phyloP scores from a whole-genome alignment of 208 protist species.

The Wallacemonas sp. region DNA sequence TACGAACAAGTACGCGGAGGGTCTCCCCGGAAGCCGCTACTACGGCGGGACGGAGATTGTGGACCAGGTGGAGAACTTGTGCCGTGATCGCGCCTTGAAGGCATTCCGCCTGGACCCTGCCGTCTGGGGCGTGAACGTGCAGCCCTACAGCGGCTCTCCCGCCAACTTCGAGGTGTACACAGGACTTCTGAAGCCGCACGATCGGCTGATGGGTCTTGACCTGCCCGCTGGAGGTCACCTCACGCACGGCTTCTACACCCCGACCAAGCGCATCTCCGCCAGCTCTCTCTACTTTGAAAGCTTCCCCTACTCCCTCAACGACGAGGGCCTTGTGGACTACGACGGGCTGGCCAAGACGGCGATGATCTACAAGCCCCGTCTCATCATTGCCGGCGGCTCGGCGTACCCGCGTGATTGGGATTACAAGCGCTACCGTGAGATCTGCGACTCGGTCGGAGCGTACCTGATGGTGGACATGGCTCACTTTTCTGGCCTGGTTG shows the following conservation, averaged over 20 bases:
- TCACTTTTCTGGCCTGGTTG: constrained; percentile 91
- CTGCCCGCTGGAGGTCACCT: constrained; percentile 72
- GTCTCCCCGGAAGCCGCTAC: constrained; percentile 90
- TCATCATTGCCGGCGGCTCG: constrained; percentile 90
- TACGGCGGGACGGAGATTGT: constrained; percentile 97
- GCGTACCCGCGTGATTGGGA: constrained; percentile 96
- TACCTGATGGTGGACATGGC: constrained; percentile 96
- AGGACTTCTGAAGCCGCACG: constrained; percentile 91
- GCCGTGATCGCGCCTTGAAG: constrained; percentile 77
- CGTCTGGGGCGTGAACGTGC: constrained; percentile 97
- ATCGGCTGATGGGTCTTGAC: constrained; percentile 95
- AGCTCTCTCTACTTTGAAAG: constrained; percentile 95
- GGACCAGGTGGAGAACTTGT: constrained; percentile 92
- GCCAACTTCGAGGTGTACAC: constrained; percentile 96
- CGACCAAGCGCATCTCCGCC: constrained; percentile 87
- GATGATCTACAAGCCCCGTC: constrained; percentile 85
- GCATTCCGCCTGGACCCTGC: constrained; percentile 85
- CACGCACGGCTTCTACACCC: constrained; percentile 95
- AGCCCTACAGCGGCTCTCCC: constrained; percentile 95
- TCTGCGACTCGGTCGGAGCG: constrained; percentile 76
- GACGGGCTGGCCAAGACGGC: constrained; percentile 73
- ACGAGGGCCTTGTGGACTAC: constrained; percentile 94
- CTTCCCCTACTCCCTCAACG: constrained; percentile 90
- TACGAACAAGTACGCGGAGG: constrained; percentile 99
- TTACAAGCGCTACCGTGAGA: constrained; percentile 75